These are phyloP conservation scores for Populus hybrid DNA, from an alignment of 441 rosid species.

Conservation along the genomic window DNA sequence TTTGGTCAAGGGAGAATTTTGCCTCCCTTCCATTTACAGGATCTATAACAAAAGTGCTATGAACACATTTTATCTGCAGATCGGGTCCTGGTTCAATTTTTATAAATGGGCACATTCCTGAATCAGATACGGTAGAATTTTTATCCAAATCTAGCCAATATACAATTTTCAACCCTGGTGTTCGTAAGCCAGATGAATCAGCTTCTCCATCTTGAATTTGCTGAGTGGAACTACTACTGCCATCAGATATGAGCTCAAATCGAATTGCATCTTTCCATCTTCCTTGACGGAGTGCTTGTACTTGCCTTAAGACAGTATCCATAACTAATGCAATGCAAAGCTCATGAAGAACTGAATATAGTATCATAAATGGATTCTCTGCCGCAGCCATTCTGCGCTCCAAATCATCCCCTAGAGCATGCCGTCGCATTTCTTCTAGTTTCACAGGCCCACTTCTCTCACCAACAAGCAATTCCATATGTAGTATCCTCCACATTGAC, in stretches of 20 bases:
- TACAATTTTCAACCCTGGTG: conserved; percentile 80
- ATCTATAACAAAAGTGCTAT: conserved; percentile 81
- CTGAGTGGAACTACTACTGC: conserved; percentile 46
- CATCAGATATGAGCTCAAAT: conserved; percentile 78
- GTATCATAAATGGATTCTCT: conserved; percentile 73
- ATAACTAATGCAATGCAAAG: conserved; percentile 81
- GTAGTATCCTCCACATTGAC: conserved; percentile 98
- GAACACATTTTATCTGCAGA: conserved; percentile 70
- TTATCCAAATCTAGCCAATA: conserved; percentile 85
- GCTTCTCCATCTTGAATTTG: conserved; percentile 77
- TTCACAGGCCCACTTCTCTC: conserved; percentile 75
- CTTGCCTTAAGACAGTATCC: conserved; percentile 97
- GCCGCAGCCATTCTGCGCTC: conserved; percentile 96
- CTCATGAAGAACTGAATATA: conserved; percentile 86
- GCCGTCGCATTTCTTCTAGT: conserved; percentile 70
- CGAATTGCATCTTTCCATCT: conserved; percentile 98
- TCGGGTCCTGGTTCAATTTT: conserved; percentile 92
- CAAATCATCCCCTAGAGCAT: conserved; percentile 89
- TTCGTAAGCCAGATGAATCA: conserved; percentile 68
- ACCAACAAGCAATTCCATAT: conserved; percentile 95
- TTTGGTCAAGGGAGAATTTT: conserved; percentile 66
- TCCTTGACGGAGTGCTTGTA: conserved; percentile 78
- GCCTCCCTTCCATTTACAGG: conserved; percentile 81
- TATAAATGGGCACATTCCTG: conserved; percentile 58
- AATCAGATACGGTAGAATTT: conserved; percentile 43